Base-by-base conservation (phyloP, 164 flowering plant genomes). In the Malania oleifera region DNA sequence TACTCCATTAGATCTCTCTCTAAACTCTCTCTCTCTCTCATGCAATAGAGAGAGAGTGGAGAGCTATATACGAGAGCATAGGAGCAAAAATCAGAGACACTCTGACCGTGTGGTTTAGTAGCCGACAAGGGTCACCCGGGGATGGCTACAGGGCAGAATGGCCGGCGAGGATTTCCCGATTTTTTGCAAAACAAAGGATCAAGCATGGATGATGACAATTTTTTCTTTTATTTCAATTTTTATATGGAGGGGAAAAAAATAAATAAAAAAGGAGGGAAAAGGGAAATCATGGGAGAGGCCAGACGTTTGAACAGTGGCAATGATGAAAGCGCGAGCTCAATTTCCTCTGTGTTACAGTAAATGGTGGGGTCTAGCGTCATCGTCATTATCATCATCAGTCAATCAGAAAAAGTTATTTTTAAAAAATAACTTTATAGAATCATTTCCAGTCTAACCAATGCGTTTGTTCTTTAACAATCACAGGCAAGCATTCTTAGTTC, bases 1-100 rank as follows among this genome's bases (percentile, higher is more conserved):
- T 90, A 90, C 79, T 87, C 97, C 97, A 90, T 90, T 69, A 29
- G 66, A 74, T 52, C 65, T 59, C 60, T 55, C 35, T 39, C 61
- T 11, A n/a, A 1, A 8, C 25, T 48, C 25, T 59, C 61, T 63
- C 61, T 63, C 25, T 25, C 57, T 52, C 67, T 44, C 40, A 12
- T 40, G 44, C n/a, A 15, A 40, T 1, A 15, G 44, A 40, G 38
- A 34, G 38, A 12, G 11, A 12, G 44, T 11, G n/a, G n/a, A 40
- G 4, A 15, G 17, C 13, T 11, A 11, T 40, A 40, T 12, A 12
- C 38, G n/a, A n/a, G n/a, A 31, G 35, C 35, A 31, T 4, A 31
- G 35, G 9, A 4, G 35, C 35, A 31, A 31, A 31, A 31, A 31
- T 31, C 35, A 4, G 35, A 4, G 4, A 4, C 35, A 13, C 37